phyloP scores from a whole-genome alignment of 2,329 filamentous ascomycete species.

The Endothia cerciana region DNA sequence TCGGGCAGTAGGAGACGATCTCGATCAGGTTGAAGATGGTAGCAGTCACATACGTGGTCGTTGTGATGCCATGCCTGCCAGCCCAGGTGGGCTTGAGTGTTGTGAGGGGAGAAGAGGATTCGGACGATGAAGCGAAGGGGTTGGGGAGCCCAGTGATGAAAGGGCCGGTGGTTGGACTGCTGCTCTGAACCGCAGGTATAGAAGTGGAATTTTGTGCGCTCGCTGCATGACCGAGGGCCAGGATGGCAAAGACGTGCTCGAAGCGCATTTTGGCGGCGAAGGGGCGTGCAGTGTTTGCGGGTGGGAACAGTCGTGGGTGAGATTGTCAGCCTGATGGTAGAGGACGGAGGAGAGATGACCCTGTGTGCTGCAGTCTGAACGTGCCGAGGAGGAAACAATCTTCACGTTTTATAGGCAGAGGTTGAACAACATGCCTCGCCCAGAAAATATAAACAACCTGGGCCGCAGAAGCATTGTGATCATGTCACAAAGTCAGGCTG shows the following conservation, averaged over 20 bases:
- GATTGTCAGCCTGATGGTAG: background rate
- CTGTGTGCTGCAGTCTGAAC: background rate
- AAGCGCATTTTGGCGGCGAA: background rate
- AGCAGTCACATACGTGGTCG: slow-evolving; percentile 3
- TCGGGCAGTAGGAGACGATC: slow-evolving; percentile 6
- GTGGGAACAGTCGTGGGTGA: background rate
- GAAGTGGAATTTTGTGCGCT: no score
- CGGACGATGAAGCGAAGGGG: no score
- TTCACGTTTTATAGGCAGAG: slow-evolving; percentile 1
- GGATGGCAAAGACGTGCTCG: slow-evolving; percentile 1
- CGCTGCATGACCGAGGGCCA: slow-evolving; percentile 8
- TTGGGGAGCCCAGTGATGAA: no score
- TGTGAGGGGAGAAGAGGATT: no score
- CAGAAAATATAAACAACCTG: background rate
- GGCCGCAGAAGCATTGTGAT: background rate
- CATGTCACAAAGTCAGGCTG: background rate
- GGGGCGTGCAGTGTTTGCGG: background rate
- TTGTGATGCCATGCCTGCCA: slow-evolving; percentile 6
- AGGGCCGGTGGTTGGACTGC: background rate
- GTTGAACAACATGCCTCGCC: background rate
- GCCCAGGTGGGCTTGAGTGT: background rate
- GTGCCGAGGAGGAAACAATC: background rate
- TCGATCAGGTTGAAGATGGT: slow-evolving; percentile 12
- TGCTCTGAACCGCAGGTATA: no score
- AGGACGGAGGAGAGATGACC: background rate